Evolutionary conservation across 768 basidiomycete genomes (phyloP).

Genomic region (Floccularia luteovirens): DNA sequence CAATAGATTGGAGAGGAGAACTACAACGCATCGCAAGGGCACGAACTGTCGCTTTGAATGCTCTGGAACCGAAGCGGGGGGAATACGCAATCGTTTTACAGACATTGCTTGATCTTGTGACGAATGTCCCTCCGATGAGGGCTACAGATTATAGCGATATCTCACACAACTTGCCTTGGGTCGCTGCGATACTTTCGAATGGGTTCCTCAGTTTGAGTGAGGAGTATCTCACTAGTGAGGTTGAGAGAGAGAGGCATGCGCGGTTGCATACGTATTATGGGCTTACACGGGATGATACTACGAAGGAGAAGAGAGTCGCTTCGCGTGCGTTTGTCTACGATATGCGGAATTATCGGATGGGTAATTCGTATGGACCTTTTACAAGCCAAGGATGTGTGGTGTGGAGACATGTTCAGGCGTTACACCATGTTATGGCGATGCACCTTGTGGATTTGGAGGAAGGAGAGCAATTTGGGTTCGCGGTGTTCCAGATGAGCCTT

Average conservation of each 20-base stretch:
- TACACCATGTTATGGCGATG: constrained; percentile 51
- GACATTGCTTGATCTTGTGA: constrained; percentile 45
- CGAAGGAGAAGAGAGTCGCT: constrained; percentile 18
- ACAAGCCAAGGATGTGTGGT: constrained; percentile 39
- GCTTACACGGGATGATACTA: constrained; percentile 37
- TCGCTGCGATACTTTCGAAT: constrained; percentile 31
- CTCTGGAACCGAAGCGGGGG: constrained; percentile 20
- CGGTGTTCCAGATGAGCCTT: constrained; percentile 41
- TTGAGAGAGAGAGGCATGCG: constrained; percentile 39
- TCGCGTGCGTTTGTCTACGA: constrained; percentile 57
- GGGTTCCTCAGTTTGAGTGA: constrained; percentile 27
- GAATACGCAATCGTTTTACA: constrained; percentile 35
- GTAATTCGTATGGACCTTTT: constrained; percentile 53
- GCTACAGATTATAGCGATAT: constrained; percentile 15
- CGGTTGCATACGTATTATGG: constrained; percentile 53
- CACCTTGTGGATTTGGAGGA: constrained; percentile 35
- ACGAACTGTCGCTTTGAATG: constrained; percentile 32
- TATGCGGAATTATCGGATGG: constrained; percentile 44
- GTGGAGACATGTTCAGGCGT: constrained; percentile 50
- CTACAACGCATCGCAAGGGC: constrained; percentile 52
- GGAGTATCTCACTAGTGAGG: constrained; percentile 9
- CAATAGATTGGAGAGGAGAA: constrained; percentile 44
- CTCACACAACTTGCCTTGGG: constrained; percentile 49
- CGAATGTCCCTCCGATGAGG: constrained; percentile 28
- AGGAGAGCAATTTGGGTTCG: constrained; percentile 22